Evolutionary conservation across 306 rosid species (phyloP).

Genomic region (Casuarina glauca): DNA sequence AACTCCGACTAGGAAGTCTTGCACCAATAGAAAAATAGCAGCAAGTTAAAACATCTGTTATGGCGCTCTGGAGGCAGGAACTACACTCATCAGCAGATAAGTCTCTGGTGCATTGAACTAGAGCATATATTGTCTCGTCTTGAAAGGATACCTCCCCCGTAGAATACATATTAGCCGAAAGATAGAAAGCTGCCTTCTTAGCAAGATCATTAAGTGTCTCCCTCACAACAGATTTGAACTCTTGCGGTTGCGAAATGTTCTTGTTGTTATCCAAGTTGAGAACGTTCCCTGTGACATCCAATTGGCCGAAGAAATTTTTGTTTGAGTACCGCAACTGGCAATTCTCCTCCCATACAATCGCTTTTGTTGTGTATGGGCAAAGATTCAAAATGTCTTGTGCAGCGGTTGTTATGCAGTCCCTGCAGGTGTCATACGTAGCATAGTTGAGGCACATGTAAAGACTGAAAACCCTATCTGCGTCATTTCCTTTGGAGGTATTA

Average conservation of each 20-base stretch:
- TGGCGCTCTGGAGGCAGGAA: constrained; percentile 49
- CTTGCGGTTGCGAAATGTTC: constrained; percentile 37
- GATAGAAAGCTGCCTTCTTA: constrained; percentile 32
- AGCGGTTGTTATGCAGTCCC: constrained; percentile 38
- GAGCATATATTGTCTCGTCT: constrained; percentile 41
- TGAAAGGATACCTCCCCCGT: constrained; percentile 34
- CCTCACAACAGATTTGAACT: constrained; percentile 37
- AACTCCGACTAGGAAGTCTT: constrained; percentile 55
- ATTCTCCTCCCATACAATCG: constrained; percentile 52
- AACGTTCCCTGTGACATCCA: constrained; percentile 36
- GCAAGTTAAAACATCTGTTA: constrained; percentile 21
- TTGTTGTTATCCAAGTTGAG: constrained; percentile 19
- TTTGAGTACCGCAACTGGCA: constrained; percentile 62
- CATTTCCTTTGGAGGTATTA: constrained; percentile 29
- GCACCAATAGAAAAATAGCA: constrained; percentile 58
- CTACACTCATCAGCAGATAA: constrained; percentile 45
- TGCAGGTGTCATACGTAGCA: constrained; percentile 36
- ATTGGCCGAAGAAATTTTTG: constrained; percentile 40
- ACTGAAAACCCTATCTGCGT: constrained; percentile 17
- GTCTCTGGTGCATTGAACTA: constrained; percentile 65
- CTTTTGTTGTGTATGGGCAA: constrained; percentile 49
- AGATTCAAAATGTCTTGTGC: constrained; percentile 25
- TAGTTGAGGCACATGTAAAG: constrained; percentile 48
- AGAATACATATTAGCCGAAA: constrained; percentile 46
- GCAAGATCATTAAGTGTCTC: constrained; percentile 37